Base-by-base conservation (phyloP, 2,329 filamentous ascomycete genomes). In the Nemania sp. region DNA sequence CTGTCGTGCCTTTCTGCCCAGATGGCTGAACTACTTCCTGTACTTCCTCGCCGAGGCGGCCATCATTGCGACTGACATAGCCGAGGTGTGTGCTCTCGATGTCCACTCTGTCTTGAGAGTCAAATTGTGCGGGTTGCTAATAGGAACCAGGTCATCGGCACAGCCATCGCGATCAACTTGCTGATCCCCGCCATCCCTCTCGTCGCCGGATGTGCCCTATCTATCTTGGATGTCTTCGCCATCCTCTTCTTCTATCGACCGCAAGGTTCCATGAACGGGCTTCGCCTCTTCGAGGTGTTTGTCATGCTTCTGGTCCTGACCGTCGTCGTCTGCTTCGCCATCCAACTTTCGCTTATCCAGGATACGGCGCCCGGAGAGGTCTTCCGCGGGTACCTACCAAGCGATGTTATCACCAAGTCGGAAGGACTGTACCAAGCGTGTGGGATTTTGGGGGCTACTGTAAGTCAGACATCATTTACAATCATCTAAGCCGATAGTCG, bases 371-470 rank as follows among this genome's bases (percentile, higher is more conserved):
- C 84, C 0, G 83, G 83, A 1, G 79, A 87, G 15, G 85, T 90
- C 1, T 87, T 90, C 70, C 77, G 75, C 37, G 88, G 88, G 17
- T 90, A 87, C 66, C 71, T 90, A 17, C 88, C 88, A 0, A 89
- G 86, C 0, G 76, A 76, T 43, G 79, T 82, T 3, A 73, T 90
- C 1, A 76, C 88, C 1, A 75, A 89, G 70, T 80, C 81, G 1
- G 69, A 86, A 69, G 87, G 80, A 49, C 70, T 88, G 0, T 90
- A 90, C 71, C 87, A 90, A 73, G 84, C 89, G 1, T 92, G 90
- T 64, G 90, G 90, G 53, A 92, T 92, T 59, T 79, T 92, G 0
- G 90, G 90, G 1, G 90, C 90, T 3, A 92, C 90, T 0, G 88
- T 71, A 68, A 59, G 69, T 68, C 11, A 12, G 48, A 39, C 29